These are phyloP conservation scores for Dentiscutata heterogama DNA, from an alignment of 371 early-diverging fungal species.

Conservation along the genomic window DNA sequence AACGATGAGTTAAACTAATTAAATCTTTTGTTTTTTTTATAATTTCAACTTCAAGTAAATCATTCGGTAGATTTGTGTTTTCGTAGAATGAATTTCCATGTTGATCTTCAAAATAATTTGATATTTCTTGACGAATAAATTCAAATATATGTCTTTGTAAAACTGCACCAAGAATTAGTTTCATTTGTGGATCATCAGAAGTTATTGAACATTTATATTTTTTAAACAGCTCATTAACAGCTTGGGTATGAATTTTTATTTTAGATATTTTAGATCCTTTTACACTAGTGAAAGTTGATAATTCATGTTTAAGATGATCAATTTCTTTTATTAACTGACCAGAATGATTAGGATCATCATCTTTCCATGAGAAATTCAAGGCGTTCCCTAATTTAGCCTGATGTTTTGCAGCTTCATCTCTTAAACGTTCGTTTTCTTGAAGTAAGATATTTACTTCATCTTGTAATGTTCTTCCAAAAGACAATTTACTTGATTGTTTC, in stretches of 20 bases:
- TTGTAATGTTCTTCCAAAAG: too few relatives aligned
- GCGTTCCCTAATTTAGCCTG: conserved; percentile 22
- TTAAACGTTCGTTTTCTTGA: too few relatives aligned
- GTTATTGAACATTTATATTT: conserved; percentile 20
- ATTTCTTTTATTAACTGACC: background rate
- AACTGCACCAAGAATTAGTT: background rate
- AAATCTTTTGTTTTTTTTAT: background rate
- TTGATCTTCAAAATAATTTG: background rate
- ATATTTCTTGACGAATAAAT: background rate
- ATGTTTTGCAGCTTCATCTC: background rate
- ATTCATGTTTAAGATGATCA: background rate
- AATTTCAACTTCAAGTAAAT: background rate
- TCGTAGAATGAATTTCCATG: background rate
- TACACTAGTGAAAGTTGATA: conserved; percentile 13
- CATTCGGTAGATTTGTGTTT: background rate
- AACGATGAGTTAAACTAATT: background rate
- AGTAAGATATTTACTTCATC: too few relatives aligned
- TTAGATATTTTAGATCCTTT: conserved; percentile 21
- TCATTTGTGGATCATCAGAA: background rate
- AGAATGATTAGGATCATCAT: conserved; percentile 37
- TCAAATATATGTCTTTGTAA: background rate
- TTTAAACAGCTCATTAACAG: background rate
- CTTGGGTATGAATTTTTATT: background rate
- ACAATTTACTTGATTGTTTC: too few relatives aligned
- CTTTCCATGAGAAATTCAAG: conserved; percentile 26